Evolutionary conservation across 2,329 filamentous ascomycete genomes (phyloP).

Genomic region (Esteya vermicola): DNA sequence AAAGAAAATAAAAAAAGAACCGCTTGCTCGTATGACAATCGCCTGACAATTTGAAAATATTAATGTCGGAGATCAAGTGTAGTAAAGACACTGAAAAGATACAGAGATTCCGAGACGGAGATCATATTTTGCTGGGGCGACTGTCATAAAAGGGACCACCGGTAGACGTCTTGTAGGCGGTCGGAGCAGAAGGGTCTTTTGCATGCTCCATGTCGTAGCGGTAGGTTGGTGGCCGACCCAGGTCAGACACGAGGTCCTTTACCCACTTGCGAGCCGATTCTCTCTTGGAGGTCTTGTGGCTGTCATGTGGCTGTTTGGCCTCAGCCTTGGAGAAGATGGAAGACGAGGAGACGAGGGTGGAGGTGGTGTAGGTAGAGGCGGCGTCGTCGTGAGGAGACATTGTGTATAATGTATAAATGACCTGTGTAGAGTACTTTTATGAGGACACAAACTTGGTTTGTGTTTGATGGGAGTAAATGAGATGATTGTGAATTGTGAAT

Average conservation of each 20-base stretch:
- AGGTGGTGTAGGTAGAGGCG: slow-evolving; percentile 17
- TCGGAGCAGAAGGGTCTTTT: neutral
- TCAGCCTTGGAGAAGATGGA: slow-evolving; percentile 1
- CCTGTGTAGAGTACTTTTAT: neutral
- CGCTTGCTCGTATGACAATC: no score
- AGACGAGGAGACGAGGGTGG: slow-evolving; percentile 9
- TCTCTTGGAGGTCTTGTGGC: neutral
- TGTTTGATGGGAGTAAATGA: neutral
- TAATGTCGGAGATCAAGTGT: no score
- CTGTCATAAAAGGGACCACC: neutral
- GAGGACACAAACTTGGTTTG: neutral
- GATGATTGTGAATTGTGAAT: no score
- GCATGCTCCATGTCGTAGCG: slow-evolving; percentile 6
- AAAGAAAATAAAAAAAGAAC: no score
- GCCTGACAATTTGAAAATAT: no score
- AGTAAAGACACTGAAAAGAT: no score
- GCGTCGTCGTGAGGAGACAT: slow-evolving; percentile 13
- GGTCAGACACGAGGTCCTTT: slow-evolving; percentile 9
- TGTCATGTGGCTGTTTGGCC: slow-evolving; percentile 7
- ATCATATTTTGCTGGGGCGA: neutral
- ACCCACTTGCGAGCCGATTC: slow-evolving; percentile 4
- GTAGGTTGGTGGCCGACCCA: slow-evolving; percentile 8
- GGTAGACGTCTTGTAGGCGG: neutral
- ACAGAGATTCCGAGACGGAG: neutral
- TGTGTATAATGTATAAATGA: no score